A percentile compares a stretch with the other conserved stretches of the same genome.
phyloP scores from a whole-genome alignment of 2,329 filamentous ascomycete species.

The Stagonosporopsis tanaceti region DNA sequence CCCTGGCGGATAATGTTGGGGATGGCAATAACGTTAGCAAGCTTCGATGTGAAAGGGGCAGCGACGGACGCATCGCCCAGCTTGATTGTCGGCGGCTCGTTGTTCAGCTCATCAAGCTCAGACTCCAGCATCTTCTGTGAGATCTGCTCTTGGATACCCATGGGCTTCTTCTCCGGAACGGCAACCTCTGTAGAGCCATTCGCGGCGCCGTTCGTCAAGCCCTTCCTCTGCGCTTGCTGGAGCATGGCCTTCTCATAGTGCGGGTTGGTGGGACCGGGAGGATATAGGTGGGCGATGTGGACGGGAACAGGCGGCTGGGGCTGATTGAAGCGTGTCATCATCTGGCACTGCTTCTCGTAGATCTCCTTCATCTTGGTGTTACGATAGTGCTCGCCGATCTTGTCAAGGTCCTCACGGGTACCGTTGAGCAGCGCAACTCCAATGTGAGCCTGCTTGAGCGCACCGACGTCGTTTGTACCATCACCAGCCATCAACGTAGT shows the following conservation, averaged over 20 bases:
- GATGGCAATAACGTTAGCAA: conserved; percentile 94
- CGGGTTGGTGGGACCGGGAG: conserved; percentile 89
- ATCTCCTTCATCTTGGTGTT: conserved; percentile 98
- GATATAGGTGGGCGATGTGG: conserved; percentile 92
- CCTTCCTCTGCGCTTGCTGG: conserved; percentile 82
- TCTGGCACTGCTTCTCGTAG: conserved; percentile 91
- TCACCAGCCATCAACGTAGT: conserved; percentile 99
- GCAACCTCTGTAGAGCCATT: conserved; percentile 35
- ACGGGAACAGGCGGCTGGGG: conserved; percentile 89
- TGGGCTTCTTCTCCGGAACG: conserved; percentile 59
- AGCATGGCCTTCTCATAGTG: conserved; percentile 92
- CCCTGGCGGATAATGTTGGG: conserved; percentile 99
- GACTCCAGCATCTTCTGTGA: conserved; percentile 85
- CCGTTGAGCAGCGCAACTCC: conserved; percentile 96
- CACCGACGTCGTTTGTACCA: conserved; percentile 97
- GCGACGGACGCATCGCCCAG: conserved; percentile 96
- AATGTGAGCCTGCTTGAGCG: conserved; percentile 96
- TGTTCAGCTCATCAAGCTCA: conserved; percentile 75
- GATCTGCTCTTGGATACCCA: conserved; percentile 84
- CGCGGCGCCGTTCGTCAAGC: conserved; percentile 58
- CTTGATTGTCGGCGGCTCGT: conserved; percentile 94
- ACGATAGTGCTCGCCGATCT: conserved; percentile 90
- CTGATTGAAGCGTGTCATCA: conserved; percentile 97
- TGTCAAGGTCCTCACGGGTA: conserved; percentile 86
- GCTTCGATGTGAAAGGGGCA: conserved; percentile 95